A percentile compares a stretch with the other conserved stretches of the same genome.
These are phyloP conservation scores for Pythium pectinolyticum DNA, from an alignment of 352 stramenopile genomes.

Conservation along the genomic window DNA sequence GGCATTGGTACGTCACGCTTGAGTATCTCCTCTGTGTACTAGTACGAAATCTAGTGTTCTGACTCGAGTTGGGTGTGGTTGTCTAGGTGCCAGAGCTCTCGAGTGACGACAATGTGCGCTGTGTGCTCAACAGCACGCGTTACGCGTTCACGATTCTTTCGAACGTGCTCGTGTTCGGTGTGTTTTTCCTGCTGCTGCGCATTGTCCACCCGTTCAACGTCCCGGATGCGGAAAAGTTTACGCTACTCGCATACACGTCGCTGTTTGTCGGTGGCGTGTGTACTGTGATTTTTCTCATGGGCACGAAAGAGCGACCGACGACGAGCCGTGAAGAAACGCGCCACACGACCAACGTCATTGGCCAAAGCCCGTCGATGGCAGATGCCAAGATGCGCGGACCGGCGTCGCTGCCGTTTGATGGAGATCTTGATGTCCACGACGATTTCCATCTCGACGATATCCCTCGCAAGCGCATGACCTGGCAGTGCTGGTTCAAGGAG, in stretches of 20 bases:
- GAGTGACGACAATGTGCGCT: constrained; percentile 73
- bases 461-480: constrained; percentile 55
- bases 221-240: constrained; percentile 75
- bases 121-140: constrained; percentile 77
- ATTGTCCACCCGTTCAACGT: constrained; percentile 61
- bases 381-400: constrained; percentile 48
- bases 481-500: constrained; percentile 74
- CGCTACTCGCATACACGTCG: constrained; percentile 68
- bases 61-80: neutral
- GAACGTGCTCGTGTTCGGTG: constrained; percentile 84
- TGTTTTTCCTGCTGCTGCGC: constrained; percentile 70
- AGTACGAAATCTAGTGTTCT: neutral
- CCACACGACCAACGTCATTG: constrained; percentile 31
- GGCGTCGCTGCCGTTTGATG: constrained; percentile 50
- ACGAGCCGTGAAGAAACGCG: constrained; percentile 28
- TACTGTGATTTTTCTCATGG: constrained; percentile 62
- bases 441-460: constrained; percentile 27
- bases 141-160: constrained; percentile 88
- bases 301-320: constrained; percentile 61
- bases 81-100: constrained; percentile 72
- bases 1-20: constrained; percentile 63
- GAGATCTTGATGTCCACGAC: constrained; percentile 43
- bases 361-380: constrained; percentile 54
- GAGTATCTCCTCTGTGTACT: neutral
- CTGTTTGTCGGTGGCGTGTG: constrained; percentile 63